These are phyloP conservation scores for Chlamydomonas schloesseri DNA, from an alignment of 139 green algal genomes.

Conservation along the genomic window DNA sequence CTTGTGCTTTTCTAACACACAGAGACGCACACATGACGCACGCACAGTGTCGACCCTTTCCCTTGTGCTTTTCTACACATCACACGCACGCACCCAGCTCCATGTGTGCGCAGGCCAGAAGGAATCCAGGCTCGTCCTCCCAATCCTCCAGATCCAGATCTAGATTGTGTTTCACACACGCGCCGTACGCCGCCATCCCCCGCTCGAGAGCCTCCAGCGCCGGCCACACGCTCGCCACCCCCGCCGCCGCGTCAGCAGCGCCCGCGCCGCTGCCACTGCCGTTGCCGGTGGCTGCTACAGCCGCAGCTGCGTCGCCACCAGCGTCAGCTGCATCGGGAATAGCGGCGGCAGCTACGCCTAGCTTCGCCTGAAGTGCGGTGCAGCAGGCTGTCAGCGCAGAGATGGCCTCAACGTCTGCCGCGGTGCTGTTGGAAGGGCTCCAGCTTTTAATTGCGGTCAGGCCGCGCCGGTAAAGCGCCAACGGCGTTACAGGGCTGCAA, in stretches of 20 bases:
- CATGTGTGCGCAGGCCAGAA: slow-evolving; percentile 44
- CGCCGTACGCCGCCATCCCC: neutral
- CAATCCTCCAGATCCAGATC: slow-evolving; percentile 48
- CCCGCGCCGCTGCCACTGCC: neutral
- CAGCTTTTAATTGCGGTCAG: neutral
- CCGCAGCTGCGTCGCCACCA: neutral
- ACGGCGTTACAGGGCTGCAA: neutral
- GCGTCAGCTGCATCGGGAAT: neutral
- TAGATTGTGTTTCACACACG: slow-evolving; percentile 26
- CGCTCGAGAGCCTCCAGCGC: neutral
- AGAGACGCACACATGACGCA: too few relatives aligned
- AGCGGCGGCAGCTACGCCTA: neutral
- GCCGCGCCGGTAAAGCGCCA: slow-evolving; percentile 15
- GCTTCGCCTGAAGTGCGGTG: neutral
- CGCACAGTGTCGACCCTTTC: too few relatives aligned
- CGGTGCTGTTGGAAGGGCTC: neutral
- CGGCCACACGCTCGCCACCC: neutral
- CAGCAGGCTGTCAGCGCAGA: neutral
- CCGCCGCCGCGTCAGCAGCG: neutral
- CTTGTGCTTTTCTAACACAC: too few relatives aligned
- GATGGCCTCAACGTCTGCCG: neutral
- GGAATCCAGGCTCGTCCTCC: slow-evolving; percentile 50
- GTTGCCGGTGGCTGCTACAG: neutral
- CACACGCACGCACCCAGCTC: slow-evolving; percentile 21
- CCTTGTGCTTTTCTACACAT: too few relatives aligned